Evolutionary conservation across 768 basidiomycete genomes (phyloP), one percentile per base, ranked within the genome.

Genomic region (Kwoniella heveanensis): DNA sequence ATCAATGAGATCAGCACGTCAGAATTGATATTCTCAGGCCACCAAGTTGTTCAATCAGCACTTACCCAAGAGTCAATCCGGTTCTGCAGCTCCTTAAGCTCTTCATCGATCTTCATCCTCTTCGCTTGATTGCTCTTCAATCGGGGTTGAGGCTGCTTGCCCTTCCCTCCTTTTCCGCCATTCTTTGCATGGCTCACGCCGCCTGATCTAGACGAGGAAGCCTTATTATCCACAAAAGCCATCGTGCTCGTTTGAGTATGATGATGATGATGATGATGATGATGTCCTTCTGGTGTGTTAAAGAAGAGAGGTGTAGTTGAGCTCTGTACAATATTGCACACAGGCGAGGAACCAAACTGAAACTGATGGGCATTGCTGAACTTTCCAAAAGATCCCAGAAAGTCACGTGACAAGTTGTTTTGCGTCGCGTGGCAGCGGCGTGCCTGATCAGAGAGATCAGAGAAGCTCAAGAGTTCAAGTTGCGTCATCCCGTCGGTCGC

Each of bases 21-120:
- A 51, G 29, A 37, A 32, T 46, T 30, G 30, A n/a, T n/a, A 49
- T 44, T 27, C 15, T 9, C 19, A 44, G 29, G 22, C 2, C 13
- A 1, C 2, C 17, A 21, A 15, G n/a, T n/a, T 10, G 24, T 39
- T 44, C 32, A 52, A 39, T 6, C 32, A 7, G 13, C 15, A 76
- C 80, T 60, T 54, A 82, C 82, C 72, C 76, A 82, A 27, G 53
- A 58, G 57, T 78, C 74, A 12, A 81, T 71, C 25, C 63, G 60
- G 10, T 54, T 39, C 60, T 82, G 74, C 36, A 83, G 72, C 37
- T 73, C 70, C 22, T 68, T 65, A 55, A 82, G 64, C 63, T 78
- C 77, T 22, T 73, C 71, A 61, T 78, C 71, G 53, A 66, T 77
- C 66, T 63, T 77, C 64, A 64, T 51, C 36, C 73, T 61, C 64